A percentile compares a stretch with the other conserved stretches of the same genome.
Conservation (phyloP, 768 basidiomycete genomes). For the Rickenella mellea region DNA sequence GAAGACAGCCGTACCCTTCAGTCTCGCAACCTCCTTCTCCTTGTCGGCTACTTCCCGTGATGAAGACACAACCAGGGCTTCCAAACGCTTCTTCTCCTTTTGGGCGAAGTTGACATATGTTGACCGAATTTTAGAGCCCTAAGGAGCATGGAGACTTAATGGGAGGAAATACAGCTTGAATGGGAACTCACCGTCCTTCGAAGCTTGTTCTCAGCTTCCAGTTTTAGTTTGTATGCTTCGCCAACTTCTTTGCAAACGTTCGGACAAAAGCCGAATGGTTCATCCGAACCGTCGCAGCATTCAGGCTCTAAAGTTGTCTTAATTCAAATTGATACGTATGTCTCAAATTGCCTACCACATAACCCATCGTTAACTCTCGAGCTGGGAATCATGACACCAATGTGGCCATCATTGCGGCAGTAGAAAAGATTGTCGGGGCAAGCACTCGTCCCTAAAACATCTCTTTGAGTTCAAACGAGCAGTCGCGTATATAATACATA, state of each 20-base stretch:
- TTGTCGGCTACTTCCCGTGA: slow-evolving; percentile 48
- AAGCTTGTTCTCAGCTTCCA: slow-evolving; percentile 68
- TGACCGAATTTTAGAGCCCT: slow-evolving; percentile 89
- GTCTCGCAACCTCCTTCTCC: slow-evolving; percentile 63
- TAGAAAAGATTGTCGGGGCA: slow-evolving; percentile 71
- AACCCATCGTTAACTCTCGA: slow-evolving; percentile 88
- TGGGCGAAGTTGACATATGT: slow-evolving; percentile 82
- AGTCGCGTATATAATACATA: slow-evolving; percentile 16
- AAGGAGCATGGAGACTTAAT: slow-evolving; percentile 1
- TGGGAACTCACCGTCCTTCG: slow-evolving; percentile 58
- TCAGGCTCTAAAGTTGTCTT: slow-evolving; percentile 51
- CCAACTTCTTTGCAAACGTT: slow-evolving; percentile 75
- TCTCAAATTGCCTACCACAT: slow-evolving; percentile 56
- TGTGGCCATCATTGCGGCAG: slow-evolving; percentile 82
- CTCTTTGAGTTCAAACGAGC: slow-evolving; percentile 1
- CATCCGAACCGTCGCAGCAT: slow-evolving; percentile 97
- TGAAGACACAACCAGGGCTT: slow-evolving; percentile 46
- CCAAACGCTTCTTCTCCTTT: slow-evolving; percentile 81
- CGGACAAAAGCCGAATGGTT: slow-evolving; percentile 68
- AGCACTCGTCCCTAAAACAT: slow-evolving; percentile 64
- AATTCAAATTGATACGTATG: neutral
- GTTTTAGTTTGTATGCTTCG: slow-evolving; percentile 52
- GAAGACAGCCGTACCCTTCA: slow-evolving; percentile 45
- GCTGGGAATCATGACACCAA: slow-evolving; percentile 68
- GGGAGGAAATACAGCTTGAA: neutral